Base-by-base conservation (phyloP, 1,284 basidiomycete species). In the Ceratobasidium papillatum region DNA sequence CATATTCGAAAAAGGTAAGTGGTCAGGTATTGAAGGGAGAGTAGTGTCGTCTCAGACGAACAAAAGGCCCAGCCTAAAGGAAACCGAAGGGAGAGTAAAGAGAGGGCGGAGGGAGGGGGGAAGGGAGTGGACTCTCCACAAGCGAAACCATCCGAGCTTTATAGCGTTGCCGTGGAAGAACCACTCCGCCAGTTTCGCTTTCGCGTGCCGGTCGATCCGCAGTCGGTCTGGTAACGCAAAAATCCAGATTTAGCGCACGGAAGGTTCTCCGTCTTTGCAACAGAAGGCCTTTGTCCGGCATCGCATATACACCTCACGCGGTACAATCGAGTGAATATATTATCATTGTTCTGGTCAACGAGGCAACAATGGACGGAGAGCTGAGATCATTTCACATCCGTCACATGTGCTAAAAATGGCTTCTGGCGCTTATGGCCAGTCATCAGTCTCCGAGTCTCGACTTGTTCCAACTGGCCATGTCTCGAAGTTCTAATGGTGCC, bases 11-110 rank as follows among this genome's bases (percentile, higher is more conserved):
- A 54, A 59, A 59, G 45, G 22, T 14, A 22, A 36, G 27, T 34
- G 11, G 63, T 58, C 56, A 22, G 30, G 65, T 49, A 17, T 47
- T 17, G 49, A 36, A 66, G 30, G 32, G 65, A 56, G 17, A 65
- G n/a, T 30, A 19, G 22, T 58, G 45, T 64, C 38, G 38, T 41
- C 66, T 71, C 66, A 71, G 41, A 45, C 66, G 52, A 69, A 69
- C 36, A 19, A 71, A 49, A 71, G 66, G 66, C 66, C 34, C 66
- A 71, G 66, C 66, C 66, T 41, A 71, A 54, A 71, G 68, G 52
- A 66, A n/a, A n/a, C n/a, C 47, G 54, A 49, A 51, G 47, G 54
- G 49, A 52, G 64, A 36, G 32, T 52, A 36, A 32, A 49, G 47
- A 12, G 64, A 66, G 64, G 47, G 47, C 30, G 54, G 43, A 25